Percentiles rank a stretch among this genome's conserved stretches.
These are phyloP conservation scores for Casaregolazyma suthepensis DNA, from an alignment of 1,139 yeast species.

Conservation along the genomic window DNA sequence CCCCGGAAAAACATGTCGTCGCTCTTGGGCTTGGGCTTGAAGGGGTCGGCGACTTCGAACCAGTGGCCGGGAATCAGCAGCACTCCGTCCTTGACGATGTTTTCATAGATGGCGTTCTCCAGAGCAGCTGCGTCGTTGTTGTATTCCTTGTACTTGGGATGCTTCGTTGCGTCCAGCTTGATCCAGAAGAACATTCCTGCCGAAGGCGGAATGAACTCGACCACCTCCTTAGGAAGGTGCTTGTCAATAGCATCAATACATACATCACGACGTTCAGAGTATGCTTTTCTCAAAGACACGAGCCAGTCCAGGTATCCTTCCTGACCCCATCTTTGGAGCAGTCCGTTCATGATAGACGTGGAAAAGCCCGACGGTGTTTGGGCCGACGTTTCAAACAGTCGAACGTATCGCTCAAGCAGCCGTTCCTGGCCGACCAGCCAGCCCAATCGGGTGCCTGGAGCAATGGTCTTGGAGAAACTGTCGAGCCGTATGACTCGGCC, in stretches of 20 bases:
- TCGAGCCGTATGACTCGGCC: slow-evolving; percentile 90
- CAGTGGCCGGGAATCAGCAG: slow-evolving; percentile 87
- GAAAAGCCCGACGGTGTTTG: slow-evolving; percentile 83
- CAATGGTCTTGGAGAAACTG: slow-evolving; percentile 85
- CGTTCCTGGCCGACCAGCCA: slow-evolving; percentile 77
- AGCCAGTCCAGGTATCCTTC: slow-evolving; percentile 81
- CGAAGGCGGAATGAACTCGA: slow-evolving; percentile 61
- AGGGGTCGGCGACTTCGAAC: slow-evolving; percentile 52
- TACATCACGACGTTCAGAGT: slow-evolving; percentile 71
- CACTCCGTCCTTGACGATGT: slow-evolving; percentile 58
- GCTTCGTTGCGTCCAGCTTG: slow-evolving; percentile 67
- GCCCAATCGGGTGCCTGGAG: slow-evolving; percentile 88
- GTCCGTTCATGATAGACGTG: slow-evolving; percentile 59
- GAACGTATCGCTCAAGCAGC: slow-evolving; percentile 59
- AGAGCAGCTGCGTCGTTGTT: slow-evolving; percentile 51
- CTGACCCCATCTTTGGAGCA: slow-evolving; percentile 68
- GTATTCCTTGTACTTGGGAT: slow-evolving; percentile 58
- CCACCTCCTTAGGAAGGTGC: slow-evolving; percentile 53
- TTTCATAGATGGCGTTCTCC: slow-evolving; percentile 60
- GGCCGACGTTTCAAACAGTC: slow-evolving; percentile 75
- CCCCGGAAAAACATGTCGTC: slow-evolving; percentile 72
- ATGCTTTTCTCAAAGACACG: slow-evolving; percentile 74
- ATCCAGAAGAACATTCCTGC: slow-evolving; percentile 95
- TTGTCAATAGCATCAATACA: slow-evolving; percentile 63
- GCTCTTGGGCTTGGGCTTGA: slow-evolving; percentile 42